A percentile compares a stretch with the other conserved stretches of the same genome.
phyloP scores from a whole-genome alignment of 2,329 filamentous ascomycete genomes.

The Claviceps maximensis region DNA sequence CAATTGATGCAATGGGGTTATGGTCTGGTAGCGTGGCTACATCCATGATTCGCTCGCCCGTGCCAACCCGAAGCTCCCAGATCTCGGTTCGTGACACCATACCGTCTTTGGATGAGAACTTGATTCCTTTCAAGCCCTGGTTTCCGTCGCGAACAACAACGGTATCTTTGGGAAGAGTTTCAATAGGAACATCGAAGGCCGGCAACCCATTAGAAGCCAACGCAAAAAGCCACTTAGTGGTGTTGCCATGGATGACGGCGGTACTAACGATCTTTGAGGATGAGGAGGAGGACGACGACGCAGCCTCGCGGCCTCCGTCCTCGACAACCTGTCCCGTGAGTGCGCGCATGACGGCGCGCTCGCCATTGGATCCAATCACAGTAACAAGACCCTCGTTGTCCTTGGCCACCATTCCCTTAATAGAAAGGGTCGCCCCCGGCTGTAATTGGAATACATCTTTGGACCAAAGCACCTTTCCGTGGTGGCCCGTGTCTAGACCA shows the following conservation, averaged over 20 bases:
- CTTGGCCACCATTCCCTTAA: conserved; percentile 53
- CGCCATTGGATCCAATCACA: conserved; percentile 47
- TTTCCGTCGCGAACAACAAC: conserved; percentile 38
- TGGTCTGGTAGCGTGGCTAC: conserved; percentile 57
- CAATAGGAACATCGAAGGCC: conserved; percentile 30
- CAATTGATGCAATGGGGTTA: conserved; percentile 88
- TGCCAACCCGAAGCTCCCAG: conserved; percentile 62
- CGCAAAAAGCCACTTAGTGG: conserved; percentile 40
- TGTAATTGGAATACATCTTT: conserved; percentile 47
- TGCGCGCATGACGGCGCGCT: conserved; percentile 43
- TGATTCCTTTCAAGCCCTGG: conserved; percentile 41
- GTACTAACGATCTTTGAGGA: conserved; percentile 21
- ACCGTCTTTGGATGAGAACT: conserved; percentile 31
- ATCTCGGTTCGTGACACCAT: conserved; percentile 32
- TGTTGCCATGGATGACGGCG: conserved; percentile 37
- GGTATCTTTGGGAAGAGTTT: conserved; percentile 35
- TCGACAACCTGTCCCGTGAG: conserved; percentile 33
- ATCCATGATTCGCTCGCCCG: conserved; percentile 53
- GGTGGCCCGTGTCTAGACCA: conserved; percentile 62
- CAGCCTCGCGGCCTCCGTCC: neutral
- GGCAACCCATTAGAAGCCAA: conserved; percentile 35
- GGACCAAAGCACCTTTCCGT: conserved; percentile 66
- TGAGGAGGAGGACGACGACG: conserved; percentile 1
- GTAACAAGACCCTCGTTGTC: conserved; percentile 42
- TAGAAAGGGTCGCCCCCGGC: conserved; percentile 45